Percentiles rank a stretch among this genome's conserved stretches.
These are phyloP conservation scores for Solanum habrochaites DNA, from an alignment of 257 asterid genomes.

Conservation along the genomic window DNA sequence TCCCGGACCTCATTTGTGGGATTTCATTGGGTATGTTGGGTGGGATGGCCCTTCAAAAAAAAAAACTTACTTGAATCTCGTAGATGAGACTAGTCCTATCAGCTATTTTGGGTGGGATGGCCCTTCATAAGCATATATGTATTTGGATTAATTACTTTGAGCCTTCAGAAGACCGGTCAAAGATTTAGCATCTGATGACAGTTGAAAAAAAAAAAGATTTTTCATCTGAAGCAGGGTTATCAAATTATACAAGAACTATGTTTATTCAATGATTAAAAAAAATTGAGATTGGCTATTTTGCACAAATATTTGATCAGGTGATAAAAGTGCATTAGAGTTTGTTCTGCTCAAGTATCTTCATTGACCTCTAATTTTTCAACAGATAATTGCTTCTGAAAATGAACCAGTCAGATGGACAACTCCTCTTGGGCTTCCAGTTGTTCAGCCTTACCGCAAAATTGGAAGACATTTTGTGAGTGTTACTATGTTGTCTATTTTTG, in stretches of 20 bases:
- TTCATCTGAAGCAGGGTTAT: not conserved
- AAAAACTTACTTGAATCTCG: not conserved
- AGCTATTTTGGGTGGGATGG: not conserved
- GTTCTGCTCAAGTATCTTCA: not conserved
- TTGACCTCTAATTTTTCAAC: constrained; percentile 14
- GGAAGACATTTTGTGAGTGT: constrained; percentile 67
- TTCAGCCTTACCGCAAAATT: constrained; percentile 80
- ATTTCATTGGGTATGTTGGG: not conserved
- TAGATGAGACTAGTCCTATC: not conserved
- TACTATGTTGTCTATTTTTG: not conserved
- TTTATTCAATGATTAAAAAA: not conserved
- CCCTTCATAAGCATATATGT: not conserved
- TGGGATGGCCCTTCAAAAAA: not conserved
- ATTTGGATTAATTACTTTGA: not conserved
- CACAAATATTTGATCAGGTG: not conserved
- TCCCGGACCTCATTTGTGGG: not conserved
- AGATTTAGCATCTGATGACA: not conserved
- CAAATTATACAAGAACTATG: not conserved
- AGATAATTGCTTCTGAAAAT: constrained; percentile 85
- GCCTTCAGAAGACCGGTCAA: not conserved
- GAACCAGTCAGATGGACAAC: constrained; percentile 92
- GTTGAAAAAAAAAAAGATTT: not conserved
- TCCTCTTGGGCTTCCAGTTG: constrained; percentile 99
- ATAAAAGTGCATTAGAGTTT: not conserved
- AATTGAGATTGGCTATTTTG: not conserved